Base-by-base conservation (phyloP, 2,329 filamentous ascomycete genomes). In the Whalleya microplaca region DNA sequence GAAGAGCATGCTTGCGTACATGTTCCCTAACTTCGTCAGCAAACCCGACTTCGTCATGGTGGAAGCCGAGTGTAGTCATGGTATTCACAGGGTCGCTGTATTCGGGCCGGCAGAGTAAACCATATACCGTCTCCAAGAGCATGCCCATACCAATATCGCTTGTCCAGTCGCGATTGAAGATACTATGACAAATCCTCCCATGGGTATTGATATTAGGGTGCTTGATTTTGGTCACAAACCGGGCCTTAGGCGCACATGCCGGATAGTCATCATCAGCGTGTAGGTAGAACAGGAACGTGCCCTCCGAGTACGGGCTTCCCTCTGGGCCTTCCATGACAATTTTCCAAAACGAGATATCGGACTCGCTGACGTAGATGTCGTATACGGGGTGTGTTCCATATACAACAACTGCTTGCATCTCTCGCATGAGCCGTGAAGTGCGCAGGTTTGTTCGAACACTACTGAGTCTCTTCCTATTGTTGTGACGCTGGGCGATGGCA, bases 141-240 rank as follows among this genome's bases (percentile, higher is more conserved):
- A 49, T 27, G 19, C 50, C 43, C 48, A 64, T 61, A 23, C 55
- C 60, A 8, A 56, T 66, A 50, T 66, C 60, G n/a, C 54, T 51
- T 2, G 59, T 66, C 64, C 58, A 66, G 45, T 66, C 61, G 18
- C 63, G 55, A 40, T 55, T 45, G n/a, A 47, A 48, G 29, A 59
- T 56, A n/a, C 53, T 46, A n/a, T 59, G 75, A 69, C 89, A 91
- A 70, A 92, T 91, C 57, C 89, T 83, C 55, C 89, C 89, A 6
- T 91, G 80, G 67, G 87, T 86, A 70, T 91, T 88, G 67, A 92
- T 91, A 73, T 92, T 92, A 44, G 89, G 89, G 72, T 92, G 89
- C 71, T 91, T 91, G 72, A 92, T 91, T 72, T 89, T 89, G 57
- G 89, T 91, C 54, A 91, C 76, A 72, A 92, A 92, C 55, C 88